phyloP scores from a whole-genome alignment of 1,139 yeast species.

The Protomyces gravidus region DNA sequence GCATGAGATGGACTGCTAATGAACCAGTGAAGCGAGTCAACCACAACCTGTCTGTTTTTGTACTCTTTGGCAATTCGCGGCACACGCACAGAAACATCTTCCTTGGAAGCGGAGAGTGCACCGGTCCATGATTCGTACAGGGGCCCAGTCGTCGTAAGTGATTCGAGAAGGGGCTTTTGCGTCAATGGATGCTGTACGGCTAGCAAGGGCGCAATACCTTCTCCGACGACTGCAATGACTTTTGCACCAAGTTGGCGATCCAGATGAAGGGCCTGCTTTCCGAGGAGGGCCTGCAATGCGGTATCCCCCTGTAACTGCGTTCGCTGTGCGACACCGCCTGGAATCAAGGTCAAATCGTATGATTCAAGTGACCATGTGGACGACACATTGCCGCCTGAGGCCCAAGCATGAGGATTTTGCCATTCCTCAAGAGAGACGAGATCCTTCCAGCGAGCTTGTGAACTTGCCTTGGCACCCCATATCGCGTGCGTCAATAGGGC shows the following conservation, averaged over 20 bases:
- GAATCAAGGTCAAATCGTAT: slow-evolving; percentile 17
- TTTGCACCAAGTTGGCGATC: slow-evolving; percentile 9
- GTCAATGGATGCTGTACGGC: slow-evolving; percentile 18
- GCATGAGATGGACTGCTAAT: slow-evolving; percentile 14
- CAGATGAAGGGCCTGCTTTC: slow-evolving; percentile 6
- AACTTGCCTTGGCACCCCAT: slow-evolving; percentile 6
- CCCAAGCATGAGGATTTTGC: slow-evolving; percentile 24
- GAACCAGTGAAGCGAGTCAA: slow-evolving; percentile 19
- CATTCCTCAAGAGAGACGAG: slow-evolving; percentile 16
- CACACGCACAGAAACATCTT: slow-evolving; percentile 11
- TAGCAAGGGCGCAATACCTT: slow-evolving; percentile 18
- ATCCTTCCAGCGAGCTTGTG: slow-evolving; percentile 18
- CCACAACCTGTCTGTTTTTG: slow-evolving; percentile 2
- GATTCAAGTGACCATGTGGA: slow-evolving; percentile 3
- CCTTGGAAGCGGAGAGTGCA: slow-evolving; percentile 5
- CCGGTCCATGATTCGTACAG: slow-evolving; percentile 23
- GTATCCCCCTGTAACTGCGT: slow-evolving; percentile 19
- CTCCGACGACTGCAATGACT: slow-evolving; percentile 19
- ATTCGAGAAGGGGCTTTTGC: slow-evolving; percentile 6
- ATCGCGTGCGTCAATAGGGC: slow-evolving; percentile 8
- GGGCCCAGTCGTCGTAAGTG: slow-evolving; percentile 15
- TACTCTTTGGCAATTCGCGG: slow-evolving; percentile 5
- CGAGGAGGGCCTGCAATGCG: slow-evolving; percentile 6
- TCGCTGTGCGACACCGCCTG: slow-evolving; percentile 19
- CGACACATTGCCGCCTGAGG: neutral